Base-by-base conservation (phyloP, 352 stramenopile species). In the Chrysophaeum taylorii region DNA sequence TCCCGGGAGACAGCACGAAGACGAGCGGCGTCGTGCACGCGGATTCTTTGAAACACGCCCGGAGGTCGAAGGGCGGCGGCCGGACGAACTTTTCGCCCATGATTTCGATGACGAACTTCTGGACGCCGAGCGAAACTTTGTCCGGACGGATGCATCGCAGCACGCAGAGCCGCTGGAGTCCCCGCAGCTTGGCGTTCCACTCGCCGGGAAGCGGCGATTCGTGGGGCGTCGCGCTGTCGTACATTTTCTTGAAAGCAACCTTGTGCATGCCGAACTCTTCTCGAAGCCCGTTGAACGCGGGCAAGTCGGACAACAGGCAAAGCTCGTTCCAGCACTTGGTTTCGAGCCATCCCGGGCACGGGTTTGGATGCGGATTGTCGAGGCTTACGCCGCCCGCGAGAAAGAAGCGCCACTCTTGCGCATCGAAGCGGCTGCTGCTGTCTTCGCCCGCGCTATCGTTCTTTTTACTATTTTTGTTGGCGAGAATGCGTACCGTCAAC, bases 311-410 rank as follows among this genome's bases (percentile, higher is more conserved):
- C n/a, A 97, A 68, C 5, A 89, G 83, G 61, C 86, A 95, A n/a
- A 97, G 85, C 61, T 95, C 87, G 37, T 89, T 89, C 91, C 91
- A 97, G 45, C 88, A 82, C 60, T 96, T 96, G 50, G 93, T 85
- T 41, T 82, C 88, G 39, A 97, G 83, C 91, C 91, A 97, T n/a
- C 84, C 73, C 0, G 87, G 54, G 41, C 88, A 86, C 15, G 91
- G 90, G 60, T 97, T 97, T 5, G 81, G 79, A 66, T 83, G 76
- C n/a, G 86, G 87, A 27, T 94, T 89, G 41, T 96, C 89, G 21
- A 95, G 77, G 23, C 86, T 88, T n/a, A 94, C 76, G 33, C 92
- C 90, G 48, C 91, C 91, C 4, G 91, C 96, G 36, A 97, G 87
- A 45, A 97, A 75, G 71, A 97, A 97, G 27, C 93, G 88, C 89